These are phyloP conservation scores for Mycena rebaudengoi DNA, from an alignment of 768 basidiomycete genomes.

Conservation along the genomic window DNA sequence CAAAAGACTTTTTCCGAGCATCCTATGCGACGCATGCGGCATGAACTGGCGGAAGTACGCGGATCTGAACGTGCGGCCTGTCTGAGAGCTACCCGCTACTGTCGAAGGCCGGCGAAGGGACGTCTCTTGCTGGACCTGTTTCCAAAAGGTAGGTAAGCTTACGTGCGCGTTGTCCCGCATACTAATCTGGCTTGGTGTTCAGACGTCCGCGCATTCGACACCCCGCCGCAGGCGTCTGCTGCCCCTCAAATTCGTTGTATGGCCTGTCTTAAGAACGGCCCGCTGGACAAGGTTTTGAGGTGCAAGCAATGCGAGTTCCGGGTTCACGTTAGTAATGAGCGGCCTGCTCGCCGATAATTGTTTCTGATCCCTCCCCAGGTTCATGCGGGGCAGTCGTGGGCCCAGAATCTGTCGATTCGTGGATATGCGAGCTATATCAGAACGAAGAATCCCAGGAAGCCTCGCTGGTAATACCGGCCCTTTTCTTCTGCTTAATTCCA, in stretches of 20 bases:
- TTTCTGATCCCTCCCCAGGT: conserved; percentile 46
- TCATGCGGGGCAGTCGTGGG: conserved; percentile 76
- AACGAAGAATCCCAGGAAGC: conserved; percentile 86
- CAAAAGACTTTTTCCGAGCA: conserved; percentile 77
- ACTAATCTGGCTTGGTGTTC: neutral
- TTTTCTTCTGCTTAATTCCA: neutral
- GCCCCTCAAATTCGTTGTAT: conserved; percentile 76
- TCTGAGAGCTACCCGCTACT: conserved; percentile 69
- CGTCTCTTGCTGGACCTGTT: conserved; percentile 54
- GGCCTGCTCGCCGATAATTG: neutral
- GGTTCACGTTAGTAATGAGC: conserved; percentile 75
- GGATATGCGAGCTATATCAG: conserved; percentile 89
- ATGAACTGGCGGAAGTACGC: conserved; percentile 94
- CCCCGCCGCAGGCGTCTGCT: conserved; percentile 67
- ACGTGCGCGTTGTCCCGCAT: neutral
- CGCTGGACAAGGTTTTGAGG: conserved; percentile 78
- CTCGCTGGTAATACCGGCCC: conserved; percentile 64
- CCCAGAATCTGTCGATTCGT: conserved; percentile 69
- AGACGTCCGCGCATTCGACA: conserved; percentile 66
- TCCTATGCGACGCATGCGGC: conserved; percentile 89
- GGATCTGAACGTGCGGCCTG: conserved; percentile 79
- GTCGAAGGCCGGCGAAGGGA: conserved; percentile 73
- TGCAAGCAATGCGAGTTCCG: conserved; percentile 84
- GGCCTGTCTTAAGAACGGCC: conserved; percentile 79
- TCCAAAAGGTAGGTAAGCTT: conserved; percentile 51